Percentiles rank a stretch among this genome's conserved stretches.
Conservation (phyloP, 2,329 filamentous ascomycete species). For the Phialophora macrospora region DNA sequence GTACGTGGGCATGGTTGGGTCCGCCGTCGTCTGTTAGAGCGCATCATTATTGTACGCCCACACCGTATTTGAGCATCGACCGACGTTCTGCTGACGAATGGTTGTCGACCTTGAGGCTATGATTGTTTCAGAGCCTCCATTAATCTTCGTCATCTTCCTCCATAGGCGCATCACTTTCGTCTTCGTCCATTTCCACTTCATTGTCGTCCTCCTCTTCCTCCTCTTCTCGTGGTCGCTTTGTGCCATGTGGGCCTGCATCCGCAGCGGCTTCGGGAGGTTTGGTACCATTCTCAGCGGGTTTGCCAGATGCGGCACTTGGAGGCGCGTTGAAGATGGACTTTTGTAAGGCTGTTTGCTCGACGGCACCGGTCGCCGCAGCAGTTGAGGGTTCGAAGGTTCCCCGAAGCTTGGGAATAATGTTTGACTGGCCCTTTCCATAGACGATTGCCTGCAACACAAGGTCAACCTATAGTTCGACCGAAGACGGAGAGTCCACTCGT, state of each 20-base stretch:
- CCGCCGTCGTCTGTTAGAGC: neutral
- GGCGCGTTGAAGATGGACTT: conserved; percentile 78
- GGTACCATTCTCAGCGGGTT: conserved; percentile 51
- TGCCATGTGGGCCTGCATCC: conserved; percentile 60
- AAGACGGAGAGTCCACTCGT: conserved; percentile 11
- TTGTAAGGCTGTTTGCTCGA: conserved; percentile 74
- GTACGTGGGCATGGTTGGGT: neutral
- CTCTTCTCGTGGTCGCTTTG: conserved; percentile 73
- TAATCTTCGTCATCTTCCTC: conserved; percentile 74
- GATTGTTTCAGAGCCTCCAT: conserved; percentile 4
- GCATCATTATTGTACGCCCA: neutral
- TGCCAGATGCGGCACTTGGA: conserved; percentile 53
- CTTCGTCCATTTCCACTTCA: conserved; percentile 68
- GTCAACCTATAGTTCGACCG: conserved; percentile 25
- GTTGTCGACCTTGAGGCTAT: neutral
- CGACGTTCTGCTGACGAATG: neutral
- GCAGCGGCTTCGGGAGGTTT: conserved; percentile 59
- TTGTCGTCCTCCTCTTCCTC: conserved; percentile 62
- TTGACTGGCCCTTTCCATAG: conserved; percentile 88
- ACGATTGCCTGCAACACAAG: conserved; percentile 72
- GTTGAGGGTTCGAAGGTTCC: conserved; percentile 80
- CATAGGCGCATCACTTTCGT: conserved; percentile 72
- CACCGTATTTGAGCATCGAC: neutral
- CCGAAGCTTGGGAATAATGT: conserved; percentile 87
- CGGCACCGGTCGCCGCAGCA: conserved; percentile 56